Evolutionary conservation across 2,329 filamentous ascomycete genomes (phyloP).

Genomic region (Verticillium nubilum): DNA sequence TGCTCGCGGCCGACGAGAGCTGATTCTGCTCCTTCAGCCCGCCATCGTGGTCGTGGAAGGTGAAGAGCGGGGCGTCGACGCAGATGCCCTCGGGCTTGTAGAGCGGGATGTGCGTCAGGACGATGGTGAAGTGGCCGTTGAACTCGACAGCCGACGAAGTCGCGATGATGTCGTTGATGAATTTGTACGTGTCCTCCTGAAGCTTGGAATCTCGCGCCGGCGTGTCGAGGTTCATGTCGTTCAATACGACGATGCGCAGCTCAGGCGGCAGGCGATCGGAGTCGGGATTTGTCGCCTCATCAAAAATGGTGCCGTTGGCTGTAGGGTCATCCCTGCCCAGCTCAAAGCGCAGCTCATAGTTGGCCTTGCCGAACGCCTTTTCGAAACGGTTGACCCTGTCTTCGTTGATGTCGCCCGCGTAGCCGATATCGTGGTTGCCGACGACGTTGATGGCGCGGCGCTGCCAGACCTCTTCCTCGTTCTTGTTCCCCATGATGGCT

Average conservation of each 20-base stretch:
- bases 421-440: conserved; percentile 95
- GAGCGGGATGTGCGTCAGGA: conserved; percentile 88
- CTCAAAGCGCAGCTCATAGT: conserved; percentile 81
- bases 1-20: conserved; percentile 66
- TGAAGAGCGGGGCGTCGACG: conserved; percentile 77
- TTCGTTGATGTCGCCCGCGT: conserved; percentile 83
- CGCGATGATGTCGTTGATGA: conserved; percentile 65
- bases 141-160: conserved; percentile 56
- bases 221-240: conserved; percentile 89
- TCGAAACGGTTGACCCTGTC: conserved; percentile 77
- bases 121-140: conserved; percentile 66
- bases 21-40: conserved; percentile 89
- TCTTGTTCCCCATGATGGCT: conserved; percentile 39
- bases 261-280: conserved; percentile 54
- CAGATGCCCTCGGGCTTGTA: conserved; percentile 80
- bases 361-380: conserved; percentile 74
- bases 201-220: conserved; percentile 64
- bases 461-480: conserved; percentile 56
- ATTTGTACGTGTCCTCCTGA: conserved; percentile 72
- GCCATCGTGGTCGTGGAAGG: conserved; percentile 63
- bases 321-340: conserved; percentile 39
- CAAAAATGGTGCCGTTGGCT: conserved; percentile 33
- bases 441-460: conserved; percentile 79
- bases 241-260: conserved; percentile 78
- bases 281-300: conserved; percentile 35